Evolutionary conservation across 2,329 filamentous ascomycete species (phyloP), one percentile per base, ranked within the genome.

Genomic region (Diaporthe ampelina): DNA sequence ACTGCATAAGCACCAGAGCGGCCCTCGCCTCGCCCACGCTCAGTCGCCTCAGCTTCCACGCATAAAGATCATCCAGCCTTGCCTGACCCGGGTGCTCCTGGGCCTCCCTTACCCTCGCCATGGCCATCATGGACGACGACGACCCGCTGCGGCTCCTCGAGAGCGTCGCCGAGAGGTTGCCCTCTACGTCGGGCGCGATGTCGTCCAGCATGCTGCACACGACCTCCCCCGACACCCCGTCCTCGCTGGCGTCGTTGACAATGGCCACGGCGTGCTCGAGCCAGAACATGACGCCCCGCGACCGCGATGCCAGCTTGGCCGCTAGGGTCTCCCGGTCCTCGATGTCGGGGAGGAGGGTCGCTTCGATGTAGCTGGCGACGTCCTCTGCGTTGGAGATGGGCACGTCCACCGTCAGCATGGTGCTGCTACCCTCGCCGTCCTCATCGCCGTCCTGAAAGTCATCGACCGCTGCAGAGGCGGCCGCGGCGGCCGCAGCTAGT

Each of bases 211-310:
- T 75, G 45, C 73, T 65, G 35, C 72, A 52, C 17, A 83, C 79
- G n/a, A 83, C 74, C 29, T 82, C 79, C 32, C 80, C 79, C 0
- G 79, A 79, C 0, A 82, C 81, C 8, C 81, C 82, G 58, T 82
- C 81, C 10, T 76, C 77, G 65, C 82, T 81, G 67, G 82, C 82
- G 13, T 81, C 79, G 68, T 83, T 83, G n/a, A 83, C 76, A 21
- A 83, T 82, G 58, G 81, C 80, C 50, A 83, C 81, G 1, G 82
- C 80, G 45, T 83, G 81, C 75, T 83, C 81, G 1, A 81, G 81
- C 82, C 82, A 83, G 10, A 83, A 75, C 63, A 82, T 81, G 24
- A 81, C 79, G 32, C 81, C 81, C 4, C 74, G 76, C 0, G 81
- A 78, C 58, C 81, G 81, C 8, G 76, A 72, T 1, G 77, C 79